Evolutionary conservation across 2,329 filamentous ascomycete genomes (phyloP).

Genomic region (Bipolaris oryzae): DNA sequence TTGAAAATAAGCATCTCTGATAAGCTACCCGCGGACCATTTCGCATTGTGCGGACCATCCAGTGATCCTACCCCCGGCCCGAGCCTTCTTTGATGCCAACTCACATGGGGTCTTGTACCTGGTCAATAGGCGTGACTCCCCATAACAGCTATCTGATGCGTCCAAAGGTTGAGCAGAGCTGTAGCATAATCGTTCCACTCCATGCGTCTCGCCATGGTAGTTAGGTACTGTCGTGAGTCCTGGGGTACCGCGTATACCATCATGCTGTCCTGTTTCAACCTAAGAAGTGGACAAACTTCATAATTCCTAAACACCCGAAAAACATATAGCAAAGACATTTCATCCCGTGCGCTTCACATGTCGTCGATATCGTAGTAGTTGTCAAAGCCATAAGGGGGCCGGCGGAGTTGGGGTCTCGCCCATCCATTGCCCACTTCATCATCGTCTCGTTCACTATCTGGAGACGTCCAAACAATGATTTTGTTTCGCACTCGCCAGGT

Average conservation of each 20-base stretch:
- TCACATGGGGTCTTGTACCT: background rate
- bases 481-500: slow-evolving; percentile 22
- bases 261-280: background rate
- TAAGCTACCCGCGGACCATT: background rate
- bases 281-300: background rate
- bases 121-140: background rate
- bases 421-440: slow-evolving; percentile 22
- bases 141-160: background rate
- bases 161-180: background rate
- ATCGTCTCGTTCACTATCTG: slow-evolving; percentile 16
- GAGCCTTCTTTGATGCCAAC: background rate
- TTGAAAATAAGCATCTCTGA: background rate
- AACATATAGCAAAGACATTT: background rate
- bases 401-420: slow-evolving; percentile 19
- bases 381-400: slow-evolving; percentile 15
- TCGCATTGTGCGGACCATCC: background rate
- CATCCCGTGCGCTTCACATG: slow-evolving; percentile 5
- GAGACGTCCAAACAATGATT: slow-evolving; percentile 19
- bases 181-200: too few species aligned
- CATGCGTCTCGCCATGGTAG: too few species aligned
- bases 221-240: background rate
- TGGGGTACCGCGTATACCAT: background rate
- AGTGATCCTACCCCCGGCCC: background rate
- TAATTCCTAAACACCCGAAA: background rate
- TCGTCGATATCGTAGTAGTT: slow-evolving; percentile 23